Evolutionary conservation across 129 eudicot genomes (phyloP).

Genomic region (Arctium minus): DNA sequence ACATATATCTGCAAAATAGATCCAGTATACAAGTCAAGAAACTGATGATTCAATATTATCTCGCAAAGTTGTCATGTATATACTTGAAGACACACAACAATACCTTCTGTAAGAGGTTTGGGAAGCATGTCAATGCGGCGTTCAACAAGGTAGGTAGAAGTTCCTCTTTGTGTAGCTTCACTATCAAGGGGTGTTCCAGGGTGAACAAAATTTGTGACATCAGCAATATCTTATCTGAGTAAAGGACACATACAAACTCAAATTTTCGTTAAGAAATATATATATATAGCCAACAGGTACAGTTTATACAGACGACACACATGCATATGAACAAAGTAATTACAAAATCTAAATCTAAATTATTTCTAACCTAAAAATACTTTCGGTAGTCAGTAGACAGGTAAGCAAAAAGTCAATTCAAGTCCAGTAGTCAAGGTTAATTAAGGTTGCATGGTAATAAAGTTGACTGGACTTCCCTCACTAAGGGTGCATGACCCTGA

Average conservation of each 20-base stretch:
- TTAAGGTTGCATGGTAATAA: too few species aligned
- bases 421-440: too few species aligned
- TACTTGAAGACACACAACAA: background rate
- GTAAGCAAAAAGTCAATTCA: too few species aligned
- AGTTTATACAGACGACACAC: background rate
- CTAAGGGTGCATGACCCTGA: too few species aligned
- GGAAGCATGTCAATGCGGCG: slow-evolving; percentile 99
- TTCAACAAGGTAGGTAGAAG: slow-evolving; percentile 97
- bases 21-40: slow-evolving; percentile 9
- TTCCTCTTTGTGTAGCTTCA: slow-evolving; percentile 97
- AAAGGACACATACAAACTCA: slow-evolving; percentile 36
- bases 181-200: slow-evolving; percentile 89
- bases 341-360: background rate
- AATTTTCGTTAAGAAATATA: background rate
- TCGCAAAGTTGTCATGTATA: background rate
- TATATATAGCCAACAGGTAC: background rate
- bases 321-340: background rate
- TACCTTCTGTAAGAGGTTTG: slow-evolving; percentile 98
- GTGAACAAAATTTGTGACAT: slow-evolving; percentile 95
- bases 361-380: too few species aligned
- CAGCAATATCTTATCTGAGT: slow-evolving; percentile 83
- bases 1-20: slow-evolving; percentile 74
- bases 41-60: slow-evolving; percentile 12
- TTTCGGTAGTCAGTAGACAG: too few species aligned
- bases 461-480: too few species aligned